A percentile compares a stretch with the other conserved stretches of the same genome.
Conservation (phyloP, 1,284 basidiomycete genomes). For the Rhodotorula sp. region DNA sequence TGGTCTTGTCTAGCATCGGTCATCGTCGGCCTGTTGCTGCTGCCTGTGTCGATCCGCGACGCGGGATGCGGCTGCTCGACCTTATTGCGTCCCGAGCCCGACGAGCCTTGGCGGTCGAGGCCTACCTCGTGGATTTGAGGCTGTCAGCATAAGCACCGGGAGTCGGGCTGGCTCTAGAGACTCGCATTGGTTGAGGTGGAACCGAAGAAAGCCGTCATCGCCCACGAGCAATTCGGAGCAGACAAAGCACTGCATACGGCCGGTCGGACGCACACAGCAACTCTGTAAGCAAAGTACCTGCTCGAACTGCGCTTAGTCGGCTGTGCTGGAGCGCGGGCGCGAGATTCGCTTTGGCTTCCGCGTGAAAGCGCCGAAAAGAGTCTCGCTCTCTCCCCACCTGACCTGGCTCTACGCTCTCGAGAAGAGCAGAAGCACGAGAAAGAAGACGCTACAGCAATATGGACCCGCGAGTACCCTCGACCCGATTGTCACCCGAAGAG, state of each 20-base stretch:
- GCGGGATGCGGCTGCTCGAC: neutral
- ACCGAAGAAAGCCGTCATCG: constrained; percentile 14
- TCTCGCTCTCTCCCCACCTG: no score
- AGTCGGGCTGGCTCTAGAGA: no score
- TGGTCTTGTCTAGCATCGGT: neutral
- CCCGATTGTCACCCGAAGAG: neutral
- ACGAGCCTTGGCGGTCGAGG: constrained; percentile 18
- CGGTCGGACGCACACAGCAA: no score
- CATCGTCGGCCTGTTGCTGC: no score
- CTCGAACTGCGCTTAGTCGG: no score
- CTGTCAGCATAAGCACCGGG: no score
- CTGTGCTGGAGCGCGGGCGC: no score
- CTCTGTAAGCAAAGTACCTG: no score
- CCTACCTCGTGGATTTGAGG: neutral
- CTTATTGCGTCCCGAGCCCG: neutral
- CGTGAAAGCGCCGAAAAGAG: no score
- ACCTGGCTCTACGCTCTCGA: no score
- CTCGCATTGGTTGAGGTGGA: constrained; percentile 34
- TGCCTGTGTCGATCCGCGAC: neutral
- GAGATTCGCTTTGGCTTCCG: no score
- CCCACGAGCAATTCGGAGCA: constrained; percentile 22
- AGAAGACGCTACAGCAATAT: neutral
- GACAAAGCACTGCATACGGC: constrained; percentile 34
- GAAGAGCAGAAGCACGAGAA: no score
- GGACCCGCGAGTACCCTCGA: constrained; percentile 3